phyloP scores from a whole-genome alignment of 139 green algal species.

The Tetradesmus obliquus region DNA sequence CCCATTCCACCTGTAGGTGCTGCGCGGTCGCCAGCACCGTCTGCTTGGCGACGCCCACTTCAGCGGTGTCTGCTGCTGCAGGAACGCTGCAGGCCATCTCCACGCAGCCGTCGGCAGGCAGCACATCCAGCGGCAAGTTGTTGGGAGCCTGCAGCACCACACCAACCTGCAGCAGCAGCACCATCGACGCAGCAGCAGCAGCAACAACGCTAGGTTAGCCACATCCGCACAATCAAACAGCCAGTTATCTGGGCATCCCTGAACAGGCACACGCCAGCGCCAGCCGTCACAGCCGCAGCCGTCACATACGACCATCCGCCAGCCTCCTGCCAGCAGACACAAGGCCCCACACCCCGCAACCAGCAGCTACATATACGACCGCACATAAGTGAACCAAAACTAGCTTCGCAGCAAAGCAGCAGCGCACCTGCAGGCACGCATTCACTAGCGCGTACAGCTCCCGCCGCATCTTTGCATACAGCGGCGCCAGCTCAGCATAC shows the following conservation, averaged over 20 bases:
- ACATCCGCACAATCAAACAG: too few species aligned
- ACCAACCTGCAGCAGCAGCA: conserved; percentile 36
- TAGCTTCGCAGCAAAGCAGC: neutral
- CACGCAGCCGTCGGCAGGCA: conserved; percentile 45
- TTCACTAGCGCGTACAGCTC: conserved; percentile 69
- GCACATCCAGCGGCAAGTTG: conserved; percentile 46
- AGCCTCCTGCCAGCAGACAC: too few species aligned
- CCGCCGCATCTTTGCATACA: conserved; percentile 62
- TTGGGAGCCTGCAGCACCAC: conserved; percentile 51
- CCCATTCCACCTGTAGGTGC: conserved; percentile 42
- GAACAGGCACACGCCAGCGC: too few species aligned
- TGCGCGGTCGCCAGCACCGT: conserved; percentile 6
- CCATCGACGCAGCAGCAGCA: neutral
- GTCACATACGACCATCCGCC: too few species aligned
- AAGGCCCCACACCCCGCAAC: too few species aligned
- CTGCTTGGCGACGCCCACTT: conserved; percentile 18
- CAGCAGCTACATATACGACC: too few species aligned
- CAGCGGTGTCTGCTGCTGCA: conserved; percentile 37
- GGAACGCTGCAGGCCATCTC: conserved; percentile 51
- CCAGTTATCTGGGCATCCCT: neutral
- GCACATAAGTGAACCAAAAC: neutral
- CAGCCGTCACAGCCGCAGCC: too few species aligned
- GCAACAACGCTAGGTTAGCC: neutral
- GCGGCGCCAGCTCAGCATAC: conserved; percentile 69
- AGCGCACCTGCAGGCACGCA: conserved; percentile 48